Percentiles rank a stretch among this genome's conserved stretches.
phyloP scores from a whole-genome alignment of 768 basidiomycete species.

The Amylocystis lapponica region DNA sequence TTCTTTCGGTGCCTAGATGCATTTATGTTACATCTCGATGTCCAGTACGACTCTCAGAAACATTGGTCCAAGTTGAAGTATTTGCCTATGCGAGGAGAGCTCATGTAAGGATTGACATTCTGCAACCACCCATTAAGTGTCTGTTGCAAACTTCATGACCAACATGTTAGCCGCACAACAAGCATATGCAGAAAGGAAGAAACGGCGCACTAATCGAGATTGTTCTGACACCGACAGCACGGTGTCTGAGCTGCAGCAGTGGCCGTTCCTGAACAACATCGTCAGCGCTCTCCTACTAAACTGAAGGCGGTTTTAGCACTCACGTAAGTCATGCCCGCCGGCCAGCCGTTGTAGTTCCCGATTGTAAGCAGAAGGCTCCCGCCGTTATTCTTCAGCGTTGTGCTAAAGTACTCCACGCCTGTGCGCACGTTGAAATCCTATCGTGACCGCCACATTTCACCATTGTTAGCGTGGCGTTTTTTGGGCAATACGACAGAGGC shows the following conservation, averaged over 20 bases:
- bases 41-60: conserved; percentile 2
- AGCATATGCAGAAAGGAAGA: not conserved
- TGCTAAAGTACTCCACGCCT: conserved; percentile 57
- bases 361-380: conserved; percentile 53
- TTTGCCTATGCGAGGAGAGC: conserved; percentile 43
- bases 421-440: conserved; percentile 69
- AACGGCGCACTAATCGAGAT: conserved; percentile 72
- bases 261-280: conserved; percentile 26
- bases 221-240: conserved; percentile 76
- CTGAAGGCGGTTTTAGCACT: too few relatives aligned
- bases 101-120: conserved; percentile 47
- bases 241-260: conserved; percentile 46
- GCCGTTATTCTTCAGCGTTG: conserved; percentile 39
- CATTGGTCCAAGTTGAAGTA: conserved; percentile 59
- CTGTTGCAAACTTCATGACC: conserved; percentile 51
- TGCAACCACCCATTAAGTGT: conserved; percentile 69
- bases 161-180: conserved; percentile 1
- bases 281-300: not conserved
- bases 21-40: not conserved
- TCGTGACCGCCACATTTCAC: too few relatives aligned
- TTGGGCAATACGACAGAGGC: conserved; percentile 3
- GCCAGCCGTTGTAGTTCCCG: conserved; percentile 79
- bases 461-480: not conserved
- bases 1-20: too few relatives aligned
- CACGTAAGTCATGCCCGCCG: conserved; percentile 51